Conservation (phyloP, 2,329 filamentous ascomycete species). For the Aspergillus luchuensis region DNA sequence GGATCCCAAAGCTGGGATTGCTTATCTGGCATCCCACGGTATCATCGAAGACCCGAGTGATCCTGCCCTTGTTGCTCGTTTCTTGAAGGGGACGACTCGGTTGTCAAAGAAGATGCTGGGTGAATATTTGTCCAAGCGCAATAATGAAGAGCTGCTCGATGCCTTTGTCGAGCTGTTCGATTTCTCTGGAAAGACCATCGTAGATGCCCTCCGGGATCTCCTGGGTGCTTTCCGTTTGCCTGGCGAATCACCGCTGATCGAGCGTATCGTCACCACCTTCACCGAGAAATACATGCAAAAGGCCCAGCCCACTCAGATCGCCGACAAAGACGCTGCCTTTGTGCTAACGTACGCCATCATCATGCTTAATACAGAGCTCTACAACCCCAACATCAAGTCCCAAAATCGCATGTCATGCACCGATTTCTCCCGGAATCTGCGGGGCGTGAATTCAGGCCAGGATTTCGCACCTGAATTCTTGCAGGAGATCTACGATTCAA, state of each 20-base stretch:
- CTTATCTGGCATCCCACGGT: conserved; percentile 79
- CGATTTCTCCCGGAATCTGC: conserved; percentile 85
- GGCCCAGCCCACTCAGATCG: conserved; percentile 71
- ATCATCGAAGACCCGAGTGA: conserved; percentile 78
- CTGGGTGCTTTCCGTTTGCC: conserved; percentile 90
- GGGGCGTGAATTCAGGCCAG: conserved; percentile 81
- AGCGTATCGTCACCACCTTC: conserved; percentile 86
- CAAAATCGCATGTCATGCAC: conserved; percentile 80
- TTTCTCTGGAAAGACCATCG: conserved; percentile 80
- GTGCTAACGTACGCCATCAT: conserved; percentile 95
- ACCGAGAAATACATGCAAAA: conserved; percentile 78
- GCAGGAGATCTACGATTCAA: conserved; percentile 84
- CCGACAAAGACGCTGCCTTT: conserved; percentile 83
- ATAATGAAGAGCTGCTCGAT: conserved; percentile 80
- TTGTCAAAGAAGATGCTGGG: conserved; percentile 89
- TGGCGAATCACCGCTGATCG: conserved; percentile 89
- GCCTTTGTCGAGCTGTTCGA: conserved; percentile 87
- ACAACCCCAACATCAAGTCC: conserved; percentile 81
- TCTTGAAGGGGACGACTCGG: conserved; percentile 82
- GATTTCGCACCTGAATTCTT: conserved; percentile 85
- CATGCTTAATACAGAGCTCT: conserved; percentile 95
- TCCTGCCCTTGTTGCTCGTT: conserved; percentile 76
- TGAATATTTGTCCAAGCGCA: conserved; percentile 88
- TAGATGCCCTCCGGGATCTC: conserved; percentile 85
- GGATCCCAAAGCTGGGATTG: conserved; percentile 84